Evolutionary conservation across 2,329 filamentous ascomycete species (phyloP).

Genomic region (Fusarium algeriense): DNA sequence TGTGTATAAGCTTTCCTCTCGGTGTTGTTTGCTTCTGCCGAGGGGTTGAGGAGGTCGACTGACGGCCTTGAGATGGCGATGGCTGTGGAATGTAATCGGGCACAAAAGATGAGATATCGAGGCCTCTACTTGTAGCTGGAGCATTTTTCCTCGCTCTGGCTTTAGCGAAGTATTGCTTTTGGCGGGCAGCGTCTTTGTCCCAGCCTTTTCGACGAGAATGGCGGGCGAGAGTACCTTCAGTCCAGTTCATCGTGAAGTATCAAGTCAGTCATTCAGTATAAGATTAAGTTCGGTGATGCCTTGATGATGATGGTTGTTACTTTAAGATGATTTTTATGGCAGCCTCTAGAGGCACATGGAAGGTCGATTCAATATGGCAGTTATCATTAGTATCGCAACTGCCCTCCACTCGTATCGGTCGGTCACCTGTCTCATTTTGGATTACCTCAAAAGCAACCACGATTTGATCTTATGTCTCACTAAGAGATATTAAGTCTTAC

Average conservation of each 20-base stretch:
- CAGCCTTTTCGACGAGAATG: slow-evolving; percentile 52
- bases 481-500: not conserved
- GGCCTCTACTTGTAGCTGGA: slow-evolving; percentile 4
- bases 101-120: slow-evolving; percentile 39
- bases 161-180: slow-evolving; percentile 56
- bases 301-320: too few relatives aligned
- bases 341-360: not conserved
- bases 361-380: not conserved
- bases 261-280: not conserved
- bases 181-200: slow-evolving; percentile 51
- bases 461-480: not conserved
- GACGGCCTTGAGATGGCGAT: not conserved
- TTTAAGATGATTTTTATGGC: too few relatives aligned
- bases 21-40: slow-evolving; percentile 15
- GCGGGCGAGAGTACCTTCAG: slow-evolving; percentile 54
- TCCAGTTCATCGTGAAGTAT: slow-evolving; percentile 57
- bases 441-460: not conserved
- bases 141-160: slow-evolving; percentile 45
- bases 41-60: not conserved
- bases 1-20: slow-evolving; percentile 28
- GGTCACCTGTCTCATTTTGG: not conserved
- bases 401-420: not conserved
- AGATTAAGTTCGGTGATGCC: not conserved
- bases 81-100: slow-evolving; percentile 45
- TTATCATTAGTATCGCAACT: slow-evolving; percentile 1